Percentiles rank a stretch among this genome's conserved stretches.
phyloP scores from a whole-genome alignment of 345 rosid genomes.

The Ceriops tagal region DNA sequence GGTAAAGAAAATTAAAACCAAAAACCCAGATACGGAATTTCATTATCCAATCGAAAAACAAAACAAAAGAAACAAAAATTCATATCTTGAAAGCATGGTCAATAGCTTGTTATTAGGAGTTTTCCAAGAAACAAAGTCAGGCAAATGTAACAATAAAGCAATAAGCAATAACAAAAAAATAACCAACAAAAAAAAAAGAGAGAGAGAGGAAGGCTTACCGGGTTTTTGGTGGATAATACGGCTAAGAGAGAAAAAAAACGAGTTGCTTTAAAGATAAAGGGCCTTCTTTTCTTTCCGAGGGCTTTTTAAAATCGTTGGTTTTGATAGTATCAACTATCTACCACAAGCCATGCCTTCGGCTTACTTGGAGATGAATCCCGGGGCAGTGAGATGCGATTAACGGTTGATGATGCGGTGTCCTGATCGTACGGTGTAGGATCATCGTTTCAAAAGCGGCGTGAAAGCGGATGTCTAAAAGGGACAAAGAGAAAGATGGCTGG shows the following conservation, averaged over 20 bases:
- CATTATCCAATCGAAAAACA: background rate
- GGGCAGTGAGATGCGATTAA: conserved; percentile 6
- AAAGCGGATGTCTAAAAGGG: conserved; percentile 24
- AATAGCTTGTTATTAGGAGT: conserved; percentile 6
- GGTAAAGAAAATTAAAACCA: background rate
- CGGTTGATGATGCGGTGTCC: conserved; percentile 18
- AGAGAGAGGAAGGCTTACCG: conserved; percentile 16
- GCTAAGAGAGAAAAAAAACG: background rate
- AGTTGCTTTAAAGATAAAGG: background rate
- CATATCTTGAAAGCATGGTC: background rate
- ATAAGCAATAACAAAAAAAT: conserved; percentile 3
- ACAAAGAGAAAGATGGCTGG: background rate
- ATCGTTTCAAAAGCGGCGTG: conserved; percentile 15
- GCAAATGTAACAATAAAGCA: background rate
- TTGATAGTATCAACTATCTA: background rate
- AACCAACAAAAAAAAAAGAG: background rate
- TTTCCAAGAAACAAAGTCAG: conserved; percentile 5
- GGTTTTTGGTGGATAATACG: conserved; percentile 6
- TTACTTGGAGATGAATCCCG: background rate
- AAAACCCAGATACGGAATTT: conserved; percentile 5
- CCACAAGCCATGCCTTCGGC: background rate
- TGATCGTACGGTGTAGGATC: conserved; percentile 30
- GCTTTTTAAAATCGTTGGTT: background rate
- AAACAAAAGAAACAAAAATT: background rate
- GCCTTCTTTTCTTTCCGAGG: conserved; percentile 9